Conservation (phyloP, 2,329 filamentous ascomycete genomes). For the Fusarium devonianum region DNA sequence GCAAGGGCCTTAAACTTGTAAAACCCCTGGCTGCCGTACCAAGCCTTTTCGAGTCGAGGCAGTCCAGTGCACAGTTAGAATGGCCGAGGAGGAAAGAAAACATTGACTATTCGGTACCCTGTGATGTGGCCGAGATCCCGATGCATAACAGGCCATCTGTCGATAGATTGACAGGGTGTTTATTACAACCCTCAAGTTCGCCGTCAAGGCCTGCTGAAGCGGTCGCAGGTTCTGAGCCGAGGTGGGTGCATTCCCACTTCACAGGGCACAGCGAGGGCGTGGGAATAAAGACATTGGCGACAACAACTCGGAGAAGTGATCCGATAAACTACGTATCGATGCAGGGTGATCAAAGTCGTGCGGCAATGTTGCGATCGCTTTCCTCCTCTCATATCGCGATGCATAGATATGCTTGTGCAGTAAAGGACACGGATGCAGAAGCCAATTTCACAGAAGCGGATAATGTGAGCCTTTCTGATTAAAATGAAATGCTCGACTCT, state of each 20-base stretch:
- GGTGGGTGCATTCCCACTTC: conserved; percentile 38
- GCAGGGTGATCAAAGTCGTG: conserved; percentile 25
- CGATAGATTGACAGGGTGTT: conserved; percentile 19
- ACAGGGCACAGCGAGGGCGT: conserved; percentile 23
- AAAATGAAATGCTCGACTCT: conserved; percentile 12
- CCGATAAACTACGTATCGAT: conserved; percentile 16
- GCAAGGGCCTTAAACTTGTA: no score
- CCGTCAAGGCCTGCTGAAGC: conserved; percentile 22
- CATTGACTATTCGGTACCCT: conserved; percentile 11
- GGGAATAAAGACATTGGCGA: conserved; percentile 1
- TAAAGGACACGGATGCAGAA: conserved; percentile 5
- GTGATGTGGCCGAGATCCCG: conserved; percentile 26
- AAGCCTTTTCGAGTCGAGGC: not conserved
- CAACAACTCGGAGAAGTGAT: conserved; percentile 9
- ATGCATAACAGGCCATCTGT: conserved; percentile 20
- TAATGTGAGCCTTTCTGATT: no score
- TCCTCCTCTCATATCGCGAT: conserved; percentile 7
- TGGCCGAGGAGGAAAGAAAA: conserved; percentile 12
- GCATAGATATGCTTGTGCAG: conserved; percentile 2
- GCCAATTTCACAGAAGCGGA: not conserved
- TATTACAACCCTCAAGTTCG: conserved; percentile 15
- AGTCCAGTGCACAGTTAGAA: conserved; percentile 12
- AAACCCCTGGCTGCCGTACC: no score
- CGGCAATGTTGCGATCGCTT: conserved; percentile 4
- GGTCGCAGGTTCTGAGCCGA: conserved; percentile 36